A percentile compares a stretch with the other conserved stretches of the same genome.
Conservation (phyloP, 805 yeast genomes). For the Teunomyces stri region DNA sequence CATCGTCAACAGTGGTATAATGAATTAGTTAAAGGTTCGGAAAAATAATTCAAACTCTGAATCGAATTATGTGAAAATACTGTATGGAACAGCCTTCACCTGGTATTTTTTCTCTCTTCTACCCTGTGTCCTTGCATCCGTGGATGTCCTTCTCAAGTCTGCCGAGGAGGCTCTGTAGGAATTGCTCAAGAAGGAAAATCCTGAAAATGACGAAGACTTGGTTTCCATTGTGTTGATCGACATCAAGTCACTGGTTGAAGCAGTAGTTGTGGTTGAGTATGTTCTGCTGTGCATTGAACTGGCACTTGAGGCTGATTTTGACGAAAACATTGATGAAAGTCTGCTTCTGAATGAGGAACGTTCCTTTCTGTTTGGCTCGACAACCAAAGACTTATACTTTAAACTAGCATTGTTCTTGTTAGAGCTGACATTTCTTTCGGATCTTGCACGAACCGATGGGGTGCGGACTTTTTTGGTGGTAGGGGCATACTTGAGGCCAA, state of each 20-base stretch:
- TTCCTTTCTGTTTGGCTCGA: slow-evolving; percentile 12
- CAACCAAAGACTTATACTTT: slow-evolving; percentile 10
- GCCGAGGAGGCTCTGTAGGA: slow-evolving; percentile 1
- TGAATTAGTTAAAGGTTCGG: slow-evolving; percentile 1
- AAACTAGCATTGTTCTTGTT: slow-evolving; percentile 11
- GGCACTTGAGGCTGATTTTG: slow-evolving; percentile 4
- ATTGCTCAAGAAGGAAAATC: slow-evolving; percentile 22
- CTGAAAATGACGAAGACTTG: slow-evolving; percentile 16
- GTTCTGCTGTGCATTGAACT: not conserved
- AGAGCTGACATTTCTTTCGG: slow-evolving; percentile 4
- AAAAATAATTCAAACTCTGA: slow-evolving; percentile 4
- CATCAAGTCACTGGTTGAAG: slow-evolving; percentile 11
- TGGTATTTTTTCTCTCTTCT: slow-evolving; percentile 24
- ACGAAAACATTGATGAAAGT: slow-evolving; percentile 11
- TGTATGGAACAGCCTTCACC: slow-evolving; percentile 24
- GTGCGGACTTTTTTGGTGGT: slow-evolving; percentile 1
- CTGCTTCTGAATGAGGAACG: slow-evolving; percentile 15
- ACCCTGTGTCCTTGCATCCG: slow-evolving; percentile 4
- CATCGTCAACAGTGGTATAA: not conserved
- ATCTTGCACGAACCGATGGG: slow-evolving; percentile 1
- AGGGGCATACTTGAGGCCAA: not conserved
- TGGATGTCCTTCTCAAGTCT: slow-evolving; percentile 5
- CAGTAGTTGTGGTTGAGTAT: not conserved
- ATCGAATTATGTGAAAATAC: slow-evolving; percentile 7
- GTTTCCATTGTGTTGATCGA: slow-evolving; percentile 19